phyloP scores from a whole-genome alignment of 306 rosid genomes.

The Dryas drummondii region DNA sequence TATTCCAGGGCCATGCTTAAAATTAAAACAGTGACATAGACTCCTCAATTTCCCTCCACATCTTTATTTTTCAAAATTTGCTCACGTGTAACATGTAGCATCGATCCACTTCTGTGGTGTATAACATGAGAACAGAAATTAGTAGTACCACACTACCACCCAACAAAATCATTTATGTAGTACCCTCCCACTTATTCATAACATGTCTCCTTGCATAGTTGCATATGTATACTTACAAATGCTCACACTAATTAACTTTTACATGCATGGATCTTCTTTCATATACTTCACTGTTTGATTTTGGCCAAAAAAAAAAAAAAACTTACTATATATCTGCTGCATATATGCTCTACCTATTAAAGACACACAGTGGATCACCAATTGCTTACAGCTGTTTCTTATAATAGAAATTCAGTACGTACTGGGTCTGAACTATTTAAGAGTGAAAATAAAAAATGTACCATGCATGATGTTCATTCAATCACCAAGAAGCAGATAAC shows the following conservation, averaged over 20 bases:
- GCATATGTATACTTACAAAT: neutral
- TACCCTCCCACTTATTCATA: neutral
- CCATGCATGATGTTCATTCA: no score
- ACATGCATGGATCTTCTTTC: no score
- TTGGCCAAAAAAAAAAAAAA: no score
- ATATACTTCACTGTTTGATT: no score
- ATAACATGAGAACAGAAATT: neutral
- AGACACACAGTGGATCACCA: no score
- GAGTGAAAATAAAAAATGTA: no score
- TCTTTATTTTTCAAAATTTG: neutral
- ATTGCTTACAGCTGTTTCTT: no score
- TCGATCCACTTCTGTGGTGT: neutral
- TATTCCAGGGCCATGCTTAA: neutral
- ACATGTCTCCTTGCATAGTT: neutral
- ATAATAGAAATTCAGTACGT: no score
- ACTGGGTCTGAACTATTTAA: no score
- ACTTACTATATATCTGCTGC: no score
- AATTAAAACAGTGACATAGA: neutral
- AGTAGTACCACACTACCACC: neutral
- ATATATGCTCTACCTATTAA: no score
- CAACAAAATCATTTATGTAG: neutral
- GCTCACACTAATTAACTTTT: neutral
- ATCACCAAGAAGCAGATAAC: no score
- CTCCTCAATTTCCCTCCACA: conserved; percentile 8
- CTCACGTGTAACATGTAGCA: neutral